Percentiles rank a stretch among this genome's conserved stretches.
Conservation (phyloP, 2,329 filamentous ascomycete species). For the Diaporthe velutina region DNA sequence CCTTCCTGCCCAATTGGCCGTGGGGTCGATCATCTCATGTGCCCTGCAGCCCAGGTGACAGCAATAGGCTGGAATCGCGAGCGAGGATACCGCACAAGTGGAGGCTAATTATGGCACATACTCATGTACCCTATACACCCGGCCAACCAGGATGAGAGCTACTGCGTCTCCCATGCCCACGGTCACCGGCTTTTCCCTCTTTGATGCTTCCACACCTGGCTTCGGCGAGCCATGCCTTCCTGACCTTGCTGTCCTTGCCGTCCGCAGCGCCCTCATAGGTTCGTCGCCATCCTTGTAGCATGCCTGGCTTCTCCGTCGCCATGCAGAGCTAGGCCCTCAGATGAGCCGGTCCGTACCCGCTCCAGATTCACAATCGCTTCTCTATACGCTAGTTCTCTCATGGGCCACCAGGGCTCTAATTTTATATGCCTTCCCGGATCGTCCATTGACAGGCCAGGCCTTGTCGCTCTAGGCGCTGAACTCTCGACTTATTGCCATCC, state of each 20-base stretch:
- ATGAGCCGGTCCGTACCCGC: conserved; percentile 60
- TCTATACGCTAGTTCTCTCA: conserved; percentile 53
- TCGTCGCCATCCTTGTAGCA: conserved; percentile 47
- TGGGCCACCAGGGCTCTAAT: conserved; percentile 59
- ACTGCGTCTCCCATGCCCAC: conserved; percentile 51
- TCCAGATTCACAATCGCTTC: conserved; percentile 54
- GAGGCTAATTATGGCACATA: conserved; percentile 44
- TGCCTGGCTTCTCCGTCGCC: conserved; percentile 40
- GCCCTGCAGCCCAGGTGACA: conserved; percentile 34
- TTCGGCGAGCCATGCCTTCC: conserved; percentile 48
- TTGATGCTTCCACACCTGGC: conserved; percentile 47
- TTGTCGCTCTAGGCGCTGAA: conserved; percentile 57
- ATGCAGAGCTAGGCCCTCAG: conserved; percentile 53
- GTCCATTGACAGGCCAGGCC: conserved; percentile 59
- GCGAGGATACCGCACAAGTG: conserved; percentile 36
- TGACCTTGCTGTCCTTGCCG: conserved; percentile 10
- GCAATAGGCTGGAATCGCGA: conserved; percentile 32
- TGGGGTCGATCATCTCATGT: conserved; percentile 30
- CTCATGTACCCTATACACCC: conserved; percentile 40
- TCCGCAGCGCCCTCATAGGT: conserved; percentile 44
- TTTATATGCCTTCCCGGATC: conserved; percentile 56
- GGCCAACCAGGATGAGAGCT: conserved; percentile 44
- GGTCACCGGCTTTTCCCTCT: conserved; percentile 50
- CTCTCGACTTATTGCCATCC: conserved; percentile 56
- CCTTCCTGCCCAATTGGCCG: conserved; percentile 35